These are phyloP conservation scores for Alternaria ethzedia DNA, from an alignment of 2,329 filamentous ascomycete genomes.

Conservation along the genomic window DNA sequence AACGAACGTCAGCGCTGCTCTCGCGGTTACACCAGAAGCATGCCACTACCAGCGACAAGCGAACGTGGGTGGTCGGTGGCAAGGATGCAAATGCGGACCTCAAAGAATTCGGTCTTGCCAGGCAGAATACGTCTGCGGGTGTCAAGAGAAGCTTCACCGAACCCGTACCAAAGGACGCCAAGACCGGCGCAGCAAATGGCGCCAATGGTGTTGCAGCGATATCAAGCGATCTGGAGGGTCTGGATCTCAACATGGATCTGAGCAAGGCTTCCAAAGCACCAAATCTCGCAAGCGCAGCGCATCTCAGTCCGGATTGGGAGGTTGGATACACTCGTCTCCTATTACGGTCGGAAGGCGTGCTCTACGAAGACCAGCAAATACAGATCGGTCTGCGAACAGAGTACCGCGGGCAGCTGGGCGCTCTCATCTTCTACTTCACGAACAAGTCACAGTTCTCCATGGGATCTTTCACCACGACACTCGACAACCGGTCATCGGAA, in stretches of 20 bases:
- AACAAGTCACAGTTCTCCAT: slow-evolving; percentile 90
- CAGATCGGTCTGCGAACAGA: slow-evolving; percentile 92
- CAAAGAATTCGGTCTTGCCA: slow-evolving; percentile 76
- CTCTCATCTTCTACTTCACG: slow-evolving; percentile 92
- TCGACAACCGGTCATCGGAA: slow-evolving; percentile 74
- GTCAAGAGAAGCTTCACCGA: slow-evolving; percentile 85
- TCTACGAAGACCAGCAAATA: slow-evolving; percentile 94
- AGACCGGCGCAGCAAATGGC: slow-evolving; percentile 40
- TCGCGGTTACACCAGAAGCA: slow-evolving; percentile 95
- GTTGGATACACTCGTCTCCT: slow-evolving; percentile 84
- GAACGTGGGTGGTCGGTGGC: slow-evolving; percentile 97
- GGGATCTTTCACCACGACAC: slow-evolving; percentile 89
- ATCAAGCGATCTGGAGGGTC: slow-evolving; percentile 70
- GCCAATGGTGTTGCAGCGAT: slow-evolving; percentile 60
- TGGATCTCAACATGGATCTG: slow-evolving; percentile 74
- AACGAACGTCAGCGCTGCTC: slow-evolving; percentile 87
- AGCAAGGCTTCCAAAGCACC: slow-evolving; percentile 68
- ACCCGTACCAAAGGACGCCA: slow-evolving; percentile 43
- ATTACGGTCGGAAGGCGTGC: slow-evolving; percentile 79
- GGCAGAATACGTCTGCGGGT: slow-evolving; percentile 69
- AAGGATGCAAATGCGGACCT: slow-evolving; percentile 89
- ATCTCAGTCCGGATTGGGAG: slow-evolving; percentile 95
- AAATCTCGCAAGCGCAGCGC: slow-evolving; percentile 89
- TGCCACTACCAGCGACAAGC: slow-evolving; percentile 88
- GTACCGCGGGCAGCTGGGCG: slow-evolving; percentile 93